Evolutionary conservation across 2,329 filamentous ascomycete genomes (phyloP).

Genomic region (Didymella sp.): DNA sequence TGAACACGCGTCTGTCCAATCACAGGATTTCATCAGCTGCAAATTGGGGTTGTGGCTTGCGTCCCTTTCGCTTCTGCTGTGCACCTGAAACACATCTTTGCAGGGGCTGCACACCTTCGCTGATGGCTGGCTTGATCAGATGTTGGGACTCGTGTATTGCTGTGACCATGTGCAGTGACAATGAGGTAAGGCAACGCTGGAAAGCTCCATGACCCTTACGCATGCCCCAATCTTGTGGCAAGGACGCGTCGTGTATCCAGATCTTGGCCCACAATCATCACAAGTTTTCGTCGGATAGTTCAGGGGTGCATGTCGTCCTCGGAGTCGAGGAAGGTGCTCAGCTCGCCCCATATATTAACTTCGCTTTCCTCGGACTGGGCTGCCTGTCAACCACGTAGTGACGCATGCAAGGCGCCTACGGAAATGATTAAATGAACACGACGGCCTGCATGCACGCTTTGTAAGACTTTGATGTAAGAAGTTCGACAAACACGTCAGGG

Average conservation of each 20-base stretch:
- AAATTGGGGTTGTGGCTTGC: constrained; percentile 7
- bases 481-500: not conserved
- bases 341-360: not conserved
- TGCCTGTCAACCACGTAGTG: not conserved
- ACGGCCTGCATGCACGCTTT: not conserved
- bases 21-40: not conserved
- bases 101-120: not conserved
- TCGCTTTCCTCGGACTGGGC: constrained; percentile 8
- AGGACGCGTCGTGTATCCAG: not conserved
- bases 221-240: constrained; percentile 1
- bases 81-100: constrained; percentile 1
- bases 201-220: not conserved
- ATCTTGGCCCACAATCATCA: not conserved
- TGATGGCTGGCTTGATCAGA: constrained; percentile 4
- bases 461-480: not conserved
- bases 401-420: not conserved
- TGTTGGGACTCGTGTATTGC: not conserved
- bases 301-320: not conserved
- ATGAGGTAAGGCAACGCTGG: not conserved
- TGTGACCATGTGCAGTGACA: not conserved
- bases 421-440: not conserved
- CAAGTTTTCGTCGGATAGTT: not conserved
- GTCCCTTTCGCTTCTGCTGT: constrained; percentile 3
- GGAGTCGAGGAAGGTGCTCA: not conserved
- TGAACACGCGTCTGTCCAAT: constrained; percentile 11